Evolutionary conservation across 208 protist species (phyloP).

Genomic region (Angomonas ambiguus): DNA sequence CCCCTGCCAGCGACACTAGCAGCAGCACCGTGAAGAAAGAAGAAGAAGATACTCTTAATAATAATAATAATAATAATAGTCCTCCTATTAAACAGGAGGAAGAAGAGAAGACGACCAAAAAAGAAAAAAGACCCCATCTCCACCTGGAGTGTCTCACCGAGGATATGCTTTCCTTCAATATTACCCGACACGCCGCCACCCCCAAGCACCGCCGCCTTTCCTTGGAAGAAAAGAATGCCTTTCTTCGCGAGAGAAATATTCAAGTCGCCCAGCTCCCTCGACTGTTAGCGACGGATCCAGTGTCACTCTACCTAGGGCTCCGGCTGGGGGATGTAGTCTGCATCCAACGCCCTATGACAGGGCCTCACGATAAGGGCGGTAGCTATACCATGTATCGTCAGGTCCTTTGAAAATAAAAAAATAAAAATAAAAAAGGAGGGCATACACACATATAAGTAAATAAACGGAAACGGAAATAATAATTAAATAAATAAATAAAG

Average conservation of each 20-base stretch:
- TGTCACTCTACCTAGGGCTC: conserved; percentile 94
- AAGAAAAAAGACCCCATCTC: too few relatives aligned
- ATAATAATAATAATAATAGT: conserved; percentile 1
- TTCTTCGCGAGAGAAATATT: conserved; percentile 83
- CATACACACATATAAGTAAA: neutral
- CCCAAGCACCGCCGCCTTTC: conserved; percentile 89
- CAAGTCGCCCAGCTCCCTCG: conserved; percentile 94
- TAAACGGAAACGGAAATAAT: neutral
- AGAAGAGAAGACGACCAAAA: too few relatives aligned
- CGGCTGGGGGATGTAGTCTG: conserved; percentile 89
- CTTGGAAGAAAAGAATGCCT: conserved; percentile 53
- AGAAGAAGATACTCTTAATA: neutral
- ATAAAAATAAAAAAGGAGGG: too few relatives aligned
- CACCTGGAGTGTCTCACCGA: conserved; percentile 79
- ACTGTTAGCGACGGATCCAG: conserved; percentile 93
- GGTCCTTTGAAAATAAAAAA: conserved; percentile 70
- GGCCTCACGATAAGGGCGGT: conserved; percentile 90
- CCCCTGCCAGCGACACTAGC: too few relatives aligned
- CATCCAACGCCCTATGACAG: conserved; percentile 75
- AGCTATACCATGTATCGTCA: conserved; percentile 97
- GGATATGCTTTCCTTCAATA: conserved; percentile 93
- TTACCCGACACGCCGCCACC: conserved; percentile 94
- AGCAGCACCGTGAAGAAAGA: neutral
- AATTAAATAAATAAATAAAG: neutral
- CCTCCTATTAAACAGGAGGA: neutral